These are phyloP conservation scores for Erysimum cheiranthoides DNA, from an alignment of 345 rosid species.

Conservation along the genomic window DNA sequence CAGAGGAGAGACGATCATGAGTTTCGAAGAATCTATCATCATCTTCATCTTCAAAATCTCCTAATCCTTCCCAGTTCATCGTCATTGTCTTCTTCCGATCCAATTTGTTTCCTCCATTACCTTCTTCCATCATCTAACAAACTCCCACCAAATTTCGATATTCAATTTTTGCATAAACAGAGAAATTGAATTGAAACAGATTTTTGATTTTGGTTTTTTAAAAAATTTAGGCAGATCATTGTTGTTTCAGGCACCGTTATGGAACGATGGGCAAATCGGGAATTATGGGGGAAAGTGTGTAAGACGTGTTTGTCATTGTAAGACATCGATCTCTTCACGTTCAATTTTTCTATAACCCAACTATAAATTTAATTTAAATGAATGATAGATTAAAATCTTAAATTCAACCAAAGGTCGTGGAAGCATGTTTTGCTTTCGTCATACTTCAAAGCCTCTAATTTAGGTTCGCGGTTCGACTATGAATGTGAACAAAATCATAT, in stretches of 20 bases:
- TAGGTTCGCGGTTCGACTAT: conserved; percentile 18
- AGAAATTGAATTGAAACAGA: no score
- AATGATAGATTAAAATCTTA: background rate
- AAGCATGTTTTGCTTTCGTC: conserved; percentile 41
- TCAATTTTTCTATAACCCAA: background rate
- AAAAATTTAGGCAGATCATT: background rate
- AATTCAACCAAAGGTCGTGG: conserved; percentile 39
- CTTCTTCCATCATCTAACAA: conserved; percentile 14
- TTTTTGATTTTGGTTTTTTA: no score
- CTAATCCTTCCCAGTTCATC: conserved; percentile 77
- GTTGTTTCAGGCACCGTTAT: conserved; percentile 33
- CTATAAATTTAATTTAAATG: background rate
- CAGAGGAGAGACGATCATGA: conserved; percentile 62
- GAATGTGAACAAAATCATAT: background rate
- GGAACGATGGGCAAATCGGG: conserved; percentile 48
- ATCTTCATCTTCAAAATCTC: conserved; percentile 72
- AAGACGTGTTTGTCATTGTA: conserved; percentile 42
- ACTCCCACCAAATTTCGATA: no score
- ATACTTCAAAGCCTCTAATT: background rate
- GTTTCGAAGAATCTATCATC: conserved; percentile 81
- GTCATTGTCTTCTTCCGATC: conserved; percentile 65
- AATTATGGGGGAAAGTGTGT: conserved; percentile 45
- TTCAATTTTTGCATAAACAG: no score
- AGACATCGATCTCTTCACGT: conserved; percentile 47
- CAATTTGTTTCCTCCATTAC: conserved; percentile 38